Evolutionary conservation across 257 asterid genomes (phyloP).

Genomic region (Eucommia ulmoides): DNA sequence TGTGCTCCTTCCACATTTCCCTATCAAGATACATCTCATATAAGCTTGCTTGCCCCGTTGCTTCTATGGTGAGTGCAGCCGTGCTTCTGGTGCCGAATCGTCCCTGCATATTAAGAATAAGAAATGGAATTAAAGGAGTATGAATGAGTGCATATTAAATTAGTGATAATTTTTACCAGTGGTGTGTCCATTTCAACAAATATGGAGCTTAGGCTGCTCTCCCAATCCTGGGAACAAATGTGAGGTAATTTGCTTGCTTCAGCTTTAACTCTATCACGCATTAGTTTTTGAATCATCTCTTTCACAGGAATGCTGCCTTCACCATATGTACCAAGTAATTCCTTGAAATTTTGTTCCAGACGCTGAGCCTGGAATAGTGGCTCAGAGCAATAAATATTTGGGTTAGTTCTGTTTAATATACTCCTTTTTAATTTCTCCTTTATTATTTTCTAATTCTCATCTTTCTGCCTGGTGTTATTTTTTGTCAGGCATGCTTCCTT

Average conservation of each 20-base stretch:
- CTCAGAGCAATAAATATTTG: too few species aligned
- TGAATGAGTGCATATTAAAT: too few species aligned
- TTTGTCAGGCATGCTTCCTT: too few species aligned
- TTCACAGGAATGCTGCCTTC: slow-evolving; percentile 22
- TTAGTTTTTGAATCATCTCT: slow-evolving; percentile 41
- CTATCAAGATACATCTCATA: slow-evolving; percentile 45
- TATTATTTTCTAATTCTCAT: too few species aligned
- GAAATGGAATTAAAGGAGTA: not conserved
- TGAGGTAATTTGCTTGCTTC: slow-evolving; percentile 35
- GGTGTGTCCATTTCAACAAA: slow-evolving; percentile 60
- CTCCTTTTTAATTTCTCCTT: too few species aligned
- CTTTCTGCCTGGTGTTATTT: too few species aligned
- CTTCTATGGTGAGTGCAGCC: slow-evolving; percentile 35
- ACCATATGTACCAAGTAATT: slow-evolving; percentile 11
- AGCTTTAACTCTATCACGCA: slow-evolving; percentile 44
- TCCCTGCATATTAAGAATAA: slow-evolving; percentile 12
- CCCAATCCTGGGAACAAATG: slow-evolving; percentile 57
- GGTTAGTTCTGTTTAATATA: too few species aligned
- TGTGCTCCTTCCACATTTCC: slow-evolving; percentile 41
- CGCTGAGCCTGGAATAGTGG: slow-evolving; percentile 29
- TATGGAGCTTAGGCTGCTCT: slow-evolving; percentile 44
- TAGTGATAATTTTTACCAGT: slow-evolving; percentile 40
- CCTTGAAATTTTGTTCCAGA: slow-evolving; percentile 27
- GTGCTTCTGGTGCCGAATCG: slow-evolving; percentile 37
- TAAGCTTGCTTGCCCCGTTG: slow-evolving; percentile 43